Conservation (phyloP, 169 alveolate genomes). For the Pseudocohnilembus persalinus region DNA sequence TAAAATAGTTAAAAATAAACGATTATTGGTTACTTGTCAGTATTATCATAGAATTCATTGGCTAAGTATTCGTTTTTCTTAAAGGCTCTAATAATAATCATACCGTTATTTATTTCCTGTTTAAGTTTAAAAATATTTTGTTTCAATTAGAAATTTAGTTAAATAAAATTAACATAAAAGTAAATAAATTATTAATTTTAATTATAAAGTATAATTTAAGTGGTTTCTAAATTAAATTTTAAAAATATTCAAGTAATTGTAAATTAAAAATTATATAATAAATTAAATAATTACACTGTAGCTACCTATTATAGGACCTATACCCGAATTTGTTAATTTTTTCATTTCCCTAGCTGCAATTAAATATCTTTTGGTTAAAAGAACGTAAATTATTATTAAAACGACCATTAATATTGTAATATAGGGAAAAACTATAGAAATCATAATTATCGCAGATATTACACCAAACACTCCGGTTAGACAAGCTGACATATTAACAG, state of each 20-base stretch:
- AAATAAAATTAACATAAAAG: too few species aligned
- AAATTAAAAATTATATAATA: too few species aligned
- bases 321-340: too few species aligned
- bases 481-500: neutral
- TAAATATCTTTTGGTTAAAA: neutral
- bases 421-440: neutral
- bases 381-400: too few species aligned
- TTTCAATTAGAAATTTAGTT: too few species aligned
- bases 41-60: neutral
- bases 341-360: neutral
- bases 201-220: too few species aligned
- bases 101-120: neutral
- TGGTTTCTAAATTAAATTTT: too few species aligned
- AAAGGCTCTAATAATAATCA: neutral
- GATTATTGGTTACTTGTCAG: too few species aligned
- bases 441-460: neutral
- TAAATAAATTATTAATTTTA: too few species aligned
- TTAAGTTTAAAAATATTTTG: neutral
- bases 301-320: neutral
- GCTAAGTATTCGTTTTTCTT: neutral
- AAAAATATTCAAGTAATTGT: too few species aligned
- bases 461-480: neutral
- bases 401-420: neutral
- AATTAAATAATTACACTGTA: neutral
- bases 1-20: too few species aligned